These are phyloP conservation scores for Aurinia saxatilis DNA, from an alignment of 345 rosid species.

Conservation along the genomic window DNA sequence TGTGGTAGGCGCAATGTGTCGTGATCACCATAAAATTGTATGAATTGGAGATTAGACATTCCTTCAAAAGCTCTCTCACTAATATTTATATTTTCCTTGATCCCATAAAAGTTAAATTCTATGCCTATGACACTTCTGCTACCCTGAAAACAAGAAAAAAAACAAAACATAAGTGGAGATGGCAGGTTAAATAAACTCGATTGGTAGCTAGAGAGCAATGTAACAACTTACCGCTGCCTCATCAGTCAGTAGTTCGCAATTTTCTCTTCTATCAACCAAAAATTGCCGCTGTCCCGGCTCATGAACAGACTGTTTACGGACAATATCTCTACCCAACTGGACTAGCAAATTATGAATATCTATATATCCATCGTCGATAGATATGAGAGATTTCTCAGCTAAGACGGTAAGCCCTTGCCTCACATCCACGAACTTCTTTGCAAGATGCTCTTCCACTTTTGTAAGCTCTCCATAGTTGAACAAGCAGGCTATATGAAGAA, in stretches of 20 bases:
- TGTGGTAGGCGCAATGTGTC: not conserved
- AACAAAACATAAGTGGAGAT: not conserved
- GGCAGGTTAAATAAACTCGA: not conserved
- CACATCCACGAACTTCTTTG: not conserved
- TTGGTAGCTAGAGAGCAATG: not conserved
- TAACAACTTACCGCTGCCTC: too few species aligned
- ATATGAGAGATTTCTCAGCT: not conserved
- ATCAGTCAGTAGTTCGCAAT: too few species aligned
- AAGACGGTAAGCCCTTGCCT: not conserved
- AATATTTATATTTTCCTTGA: not conserved
- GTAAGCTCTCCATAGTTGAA: not conserved
- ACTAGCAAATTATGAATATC: not conserved
- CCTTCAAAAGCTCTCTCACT: not conserved
- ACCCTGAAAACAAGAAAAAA: not conserved
- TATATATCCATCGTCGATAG: not conserved
- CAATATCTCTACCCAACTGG: not conserved
- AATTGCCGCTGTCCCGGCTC: not conserved
- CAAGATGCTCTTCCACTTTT: not conserved
- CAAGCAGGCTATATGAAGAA: not conserved
- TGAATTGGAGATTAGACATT: not conserved
- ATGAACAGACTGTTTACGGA: not conserved
- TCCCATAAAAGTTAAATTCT: not conserved
- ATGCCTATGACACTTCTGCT: not conserved
- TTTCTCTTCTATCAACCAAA: not conserved
- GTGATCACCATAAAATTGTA: not conserved